Percentiles rank a stretch among this genome's conserved stretches.
Evolutionary conservation across 176 grass and related monocot species (phyloP).

Genomic region (Eleusine coracana): DNA sequence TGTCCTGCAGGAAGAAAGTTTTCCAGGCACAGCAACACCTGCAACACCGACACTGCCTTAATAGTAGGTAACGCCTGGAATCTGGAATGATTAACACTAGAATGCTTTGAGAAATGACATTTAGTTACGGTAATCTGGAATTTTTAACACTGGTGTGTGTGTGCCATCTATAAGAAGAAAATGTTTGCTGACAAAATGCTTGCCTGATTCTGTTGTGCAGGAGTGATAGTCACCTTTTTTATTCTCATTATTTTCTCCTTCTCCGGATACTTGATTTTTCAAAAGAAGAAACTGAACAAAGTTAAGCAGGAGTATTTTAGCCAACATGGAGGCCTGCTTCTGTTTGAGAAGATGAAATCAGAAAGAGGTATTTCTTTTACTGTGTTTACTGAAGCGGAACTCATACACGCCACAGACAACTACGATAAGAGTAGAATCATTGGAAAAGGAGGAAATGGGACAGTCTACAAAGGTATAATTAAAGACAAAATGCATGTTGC

Average conservation of each 20-base stretch:
- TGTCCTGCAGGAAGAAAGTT: constrained; percentile 19
- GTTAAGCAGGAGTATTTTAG: constrained; percentile 45
- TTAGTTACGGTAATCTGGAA: not conserved
- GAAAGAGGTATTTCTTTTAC: constrained; percentile 38
- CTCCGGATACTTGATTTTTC: not conserved
- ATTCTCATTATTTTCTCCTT: not conserved
- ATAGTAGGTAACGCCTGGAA: constrained; percentile 21
- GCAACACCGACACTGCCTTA: not conserved
- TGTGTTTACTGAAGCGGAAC: constrained; percentile 42
- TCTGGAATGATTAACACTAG: too few relatives aligned
- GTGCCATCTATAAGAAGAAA: not conserved
- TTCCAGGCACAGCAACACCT: not conserved
- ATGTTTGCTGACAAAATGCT: not conserved
- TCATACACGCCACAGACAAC: constrained; percentile 43
- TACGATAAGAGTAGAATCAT: constrained; percentile 46
- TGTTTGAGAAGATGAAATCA: constrained; percentile 47
- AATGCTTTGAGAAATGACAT: not conserved
- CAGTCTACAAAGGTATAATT: constrained; percentile 40
- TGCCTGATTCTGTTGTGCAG: not conserved
- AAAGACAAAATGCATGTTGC: constrained; percentile 2
- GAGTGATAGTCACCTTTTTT: not conserved
- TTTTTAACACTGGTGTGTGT: too few relatives aligned
- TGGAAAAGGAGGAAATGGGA: constrained; percentile 48
- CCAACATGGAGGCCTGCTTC: constrained; percentile 29
- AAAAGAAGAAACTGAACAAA: constrained; percentile 25